phyloP scores from a whole-genome alignment of 129 eudicot genomes.

The Solidago caesia region DNA sequence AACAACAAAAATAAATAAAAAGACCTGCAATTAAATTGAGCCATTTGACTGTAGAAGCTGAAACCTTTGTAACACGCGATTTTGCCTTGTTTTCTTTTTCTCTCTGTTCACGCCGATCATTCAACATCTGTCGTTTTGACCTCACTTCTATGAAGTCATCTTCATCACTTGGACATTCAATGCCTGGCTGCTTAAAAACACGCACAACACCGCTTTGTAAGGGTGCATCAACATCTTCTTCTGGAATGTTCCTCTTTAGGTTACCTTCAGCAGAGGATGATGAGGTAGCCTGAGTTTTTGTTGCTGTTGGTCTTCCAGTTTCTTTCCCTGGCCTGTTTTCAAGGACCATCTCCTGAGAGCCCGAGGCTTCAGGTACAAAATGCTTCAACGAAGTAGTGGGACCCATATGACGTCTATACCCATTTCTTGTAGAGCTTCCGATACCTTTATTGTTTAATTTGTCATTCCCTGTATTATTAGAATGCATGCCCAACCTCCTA shows the following conservation, averaged over 20 bases:
- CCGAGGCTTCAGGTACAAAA: conserved; percentile 41
- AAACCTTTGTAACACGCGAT: conserved; percentile 59
- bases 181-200: conserved; percentile 76
- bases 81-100: conserved; percentile 87
- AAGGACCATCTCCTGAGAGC: conserved; percentile 41
- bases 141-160: conserved; percentile 96
- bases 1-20: neutral
- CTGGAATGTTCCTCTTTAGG: conserved; percentile 59
- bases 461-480: conserved; percentile 46
- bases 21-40: neutral
- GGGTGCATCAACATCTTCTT: conserved; percentile 89
- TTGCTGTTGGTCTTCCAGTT: conserved; percentile 31
- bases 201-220: conserved; percentile 92
- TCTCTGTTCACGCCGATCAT: conserved; percentile 90
- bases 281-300: conserved; percentile 31
- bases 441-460: conserved; percentile 36
- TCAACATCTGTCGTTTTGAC: conserved; percentile 93
- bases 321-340: conserved; percentile 41
- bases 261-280: conserved; percentile 47
- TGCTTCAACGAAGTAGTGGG: conserved; percentile 38
- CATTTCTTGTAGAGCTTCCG: conserved; percentile 46
- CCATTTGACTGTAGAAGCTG: neutral
- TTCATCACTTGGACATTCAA: conserved; percentile 90
- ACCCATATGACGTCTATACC: conserved; percentile 48
- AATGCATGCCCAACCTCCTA: conserved; percentile 35